Conservation (phyloP, 75 land plant genomes). For the Pinus albicaulis region DNA sequence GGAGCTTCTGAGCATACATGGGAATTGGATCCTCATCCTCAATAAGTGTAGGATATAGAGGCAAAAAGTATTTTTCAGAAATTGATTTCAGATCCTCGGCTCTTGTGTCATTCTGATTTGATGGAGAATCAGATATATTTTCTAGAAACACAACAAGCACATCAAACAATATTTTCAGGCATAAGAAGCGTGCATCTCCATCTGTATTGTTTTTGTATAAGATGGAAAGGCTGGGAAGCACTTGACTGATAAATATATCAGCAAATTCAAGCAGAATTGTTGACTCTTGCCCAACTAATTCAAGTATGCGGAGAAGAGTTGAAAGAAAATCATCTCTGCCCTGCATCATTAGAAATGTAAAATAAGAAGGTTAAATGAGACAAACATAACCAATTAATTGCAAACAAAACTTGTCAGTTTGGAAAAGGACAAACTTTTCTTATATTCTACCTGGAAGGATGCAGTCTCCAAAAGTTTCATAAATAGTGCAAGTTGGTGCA, state of each 20-base stretch:
- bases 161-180: slow-evolving; percentile 86
- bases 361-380: slow-evolving; percentile 4
- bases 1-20: slow-evolving; percentile 97
- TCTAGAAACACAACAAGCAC: slow-evolving; percentile 65
- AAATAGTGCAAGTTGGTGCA: slow-evolving; percentile 69
- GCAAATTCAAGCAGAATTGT: slow-evolving; percentile 45
- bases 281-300: slow-evolving; percentile 75
- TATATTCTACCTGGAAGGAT: slow-evolving; percentile 65
- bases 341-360: slow-evolving; percentile 38
- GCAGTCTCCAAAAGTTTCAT: slow-evolving; percentile 64
- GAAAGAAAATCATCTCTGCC: slow-evolving; percentile 97
- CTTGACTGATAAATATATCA: slow-evolving; percentile 47
- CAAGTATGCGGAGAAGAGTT: slow-evolving; percentile 78
- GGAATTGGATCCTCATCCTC: slow-evolving; percentile 99
- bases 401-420: background rate
- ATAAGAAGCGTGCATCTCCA: slow-evolving; percentile 93
- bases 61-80: slow-evolving; percentile 71
- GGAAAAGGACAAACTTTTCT: background rate
- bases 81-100: slow-evolving; percentile 60
- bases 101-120: slow-evolving; percentile 13
- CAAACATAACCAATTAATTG: background rate
- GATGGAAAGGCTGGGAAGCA: slow-evolving; percentile 82
- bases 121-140: slow-evolving; percentile 33
- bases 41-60: slow-evolving; percentile 77
- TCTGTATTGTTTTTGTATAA: slow-evolving; percentile 90